Evolutionary conservation across 2,329 filamentous ascomycete species (phyloP).

Genomic region (Penicillium digitatum): DNA sequence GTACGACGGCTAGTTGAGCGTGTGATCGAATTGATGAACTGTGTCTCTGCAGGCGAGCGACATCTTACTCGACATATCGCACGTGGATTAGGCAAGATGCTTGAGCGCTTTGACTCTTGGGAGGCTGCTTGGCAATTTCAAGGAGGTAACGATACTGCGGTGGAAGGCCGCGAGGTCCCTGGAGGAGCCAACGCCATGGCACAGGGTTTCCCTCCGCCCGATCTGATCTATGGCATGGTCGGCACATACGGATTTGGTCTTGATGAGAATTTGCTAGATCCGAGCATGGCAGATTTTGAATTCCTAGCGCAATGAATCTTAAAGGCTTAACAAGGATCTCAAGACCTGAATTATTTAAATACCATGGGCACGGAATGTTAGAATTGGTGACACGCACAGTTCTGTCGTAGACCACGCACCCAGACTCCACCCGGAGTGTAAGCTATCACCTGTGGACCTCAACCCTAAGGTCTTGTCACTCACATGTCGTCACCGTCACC

Average conservation of each 20-base stretch:
- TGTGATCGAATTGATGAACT: conserved; percentile 40
- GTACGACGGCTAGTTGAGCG: conserved; percentile 39
- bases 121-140: conserved; percentile 32
- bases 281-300: conserved; percentile 42
- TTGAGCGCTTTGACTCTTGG: conserved; percentile 42
- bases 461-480: conserved; percentile 8
- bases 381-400: conserved; percentile 13
- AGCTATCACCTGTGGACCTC: conserved; percentile 11
- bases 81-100: conserved; percentile 41
- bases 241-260: conserved; percentile 43
- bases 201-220: conserved; percentile 40
- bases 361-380: conserved; percentile 13
- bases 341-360: not conserved
- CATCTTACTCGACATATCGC: conserved; percentile 43
- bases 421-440: conserved; percentile 13
- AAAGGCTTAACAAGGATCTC: not conserved
- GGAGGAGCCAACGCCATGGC: conserved; percentile 42
- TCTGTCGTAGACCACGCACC: conserved; percentile 11
- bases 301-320: conserved; percentile 37
- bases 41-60: conserved; percentile 41
- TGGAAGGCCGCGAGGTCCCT: conserved; percentile 32
- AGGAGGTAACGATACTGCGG: conserved; percentile 8
- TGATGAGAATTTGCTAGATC: conserved; percentile 42
- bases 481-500: conserved; percentile 26
- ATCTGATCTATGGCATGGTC: conserved; percentile 44